phyloP scores from a whole-genome alignment of 2,329 filamentous ascomycete species.

The Diplodia scrobiculata region DNA sequence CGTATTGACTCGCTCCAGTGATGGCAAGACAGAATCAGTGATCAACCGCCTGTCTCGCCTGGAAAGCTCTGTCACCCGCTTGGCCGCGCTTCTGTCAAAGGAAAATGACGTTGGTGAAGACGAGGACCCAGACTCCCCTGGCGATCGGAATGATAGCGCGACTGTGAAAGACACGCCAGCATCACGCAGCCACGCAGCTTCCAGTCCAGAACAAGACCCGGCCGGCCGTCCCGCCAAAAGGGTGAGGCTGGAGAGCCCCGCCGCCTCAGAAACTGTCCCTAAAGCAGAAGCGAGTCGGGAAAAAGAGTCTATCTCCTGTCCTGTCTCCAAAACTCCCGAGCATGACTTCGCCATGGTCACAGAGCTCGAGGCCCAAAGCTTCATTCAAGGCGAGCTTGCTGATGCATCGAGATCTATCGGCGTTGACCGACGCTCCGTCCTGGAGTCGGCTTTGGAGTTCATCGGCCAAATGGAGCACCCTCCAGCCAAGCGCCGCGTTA shows the following conservation, averaged over 20 bases:
- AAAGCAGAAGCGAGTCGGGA: neutral
- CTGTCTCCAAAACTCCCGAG: neutral
- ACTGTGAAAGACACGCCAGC: neutral
- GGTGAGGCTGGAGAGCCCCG: slow-evolving; percentile 4
- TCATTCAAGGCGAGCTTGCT: slow-evolving; percentile 25
- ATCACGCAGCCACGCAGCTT: neutral
- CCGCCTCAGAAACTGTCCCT: neutral
- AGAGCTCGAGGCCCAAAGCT: slow-evolving; percentile 12
- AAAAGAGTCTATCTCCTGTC: neutral
- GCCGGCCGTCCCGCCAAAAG: slow-evolving; percentile 9
- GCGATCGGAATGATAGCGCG: neutral
- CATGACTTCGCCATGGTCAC: slow-evolving; percentile 17
- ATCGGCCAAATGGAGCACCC: slow-evolving; percentile 24
- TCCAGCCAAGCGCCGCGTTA: neutral
- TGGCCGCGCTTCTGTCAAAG: slow-evolving; percentile 13
- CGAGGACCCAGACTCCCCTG: neutral
- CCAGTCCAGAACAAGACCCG: neutral
- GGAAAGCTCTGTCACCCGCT: slow-evolving; percentile 21
- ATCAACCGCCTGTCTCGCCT: slow-evolving; percentile 14
- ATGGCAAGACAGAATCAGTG: slow-evolving; percentile 26
- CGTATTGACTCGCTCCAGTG: slow-evolving; percentile 4
- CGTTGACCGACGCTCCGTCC: slow-evolving; percentile 13
- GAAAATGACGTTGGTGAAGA: neutral
- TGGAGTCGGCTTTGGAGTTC: slow-evolving; percentile 18
- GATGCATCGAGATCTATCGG: slow-evolving; percentile 4